Conservation (phyloP, 2,329 filamentous ascomycete genomes). For the Knufia fluminis region DNA sequence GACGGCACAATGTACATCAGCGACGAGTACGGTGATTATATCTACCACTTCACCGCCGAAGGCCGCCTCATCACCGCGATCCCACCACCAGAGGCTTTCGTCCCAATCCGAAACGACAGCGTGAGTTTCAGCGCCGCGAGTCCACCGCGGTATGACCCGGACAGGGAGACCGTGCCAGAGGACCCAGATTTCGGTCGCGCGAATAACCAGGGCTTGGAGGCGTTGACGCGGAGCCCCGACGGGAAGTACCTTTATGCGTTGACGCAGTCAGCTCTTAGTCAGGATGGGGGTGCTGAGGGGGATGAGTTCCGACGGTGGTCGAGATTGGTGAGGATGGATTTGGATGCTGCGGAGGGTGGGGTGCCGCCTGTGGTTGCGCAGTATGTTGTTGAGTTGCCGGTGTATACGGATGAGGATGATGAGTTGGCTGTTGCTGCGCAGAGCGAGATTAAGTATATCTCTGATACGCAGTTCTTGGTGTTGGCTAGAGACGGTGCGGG, state of each 20-base stretch:
- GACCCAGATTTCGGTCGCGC: constrained; percentile 53
- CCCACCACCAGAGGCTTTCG: constrained; percentile 53
- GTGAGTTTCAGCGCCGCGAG: constrained; percentile 56
- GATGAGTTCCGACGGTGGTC: constrained; percentile 45
- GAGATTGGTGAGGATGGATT: constrained; percentile 56
- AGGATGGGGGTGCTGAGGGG: constrained; percentile 51
- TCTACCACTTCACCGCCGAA: constrained; percentile 53
- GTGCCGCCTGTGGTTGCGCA: constrained; percentile 46
- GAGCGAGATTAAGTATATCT: constrained; percentile 58
- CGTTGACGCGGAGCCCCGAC: constrained; percentile 53
- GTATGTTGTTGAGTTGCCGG: constrained; percentile 57
- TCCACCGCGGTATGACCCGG: constrained; percentile 50
- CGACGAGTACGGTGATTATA: constrained; percentile 60
- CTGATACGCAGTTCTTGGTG: constrained; percentile 55
- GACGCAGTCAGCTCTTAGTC: constrained; percentile 55
- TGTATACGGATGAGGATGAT: constrained; percentile 44
- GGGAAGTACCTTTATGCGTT: constrained; percentile 56
- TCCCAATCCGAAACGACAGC: constrained; percentile 54
- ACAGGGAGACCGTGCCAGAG: constrained; percentile 42
- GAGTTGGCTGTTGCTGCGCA: constrained; percentile 47
- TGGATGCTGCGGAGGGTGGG: constrained; percentile 32
- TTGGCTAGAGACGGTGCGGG: constrained; percentile 57
- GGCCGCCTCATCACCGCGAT: constrained; percentile 57
- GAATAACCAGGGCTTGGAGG: constrained; percentile 71
- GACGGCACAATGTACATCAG: constrained; percentile 59